phyloP scores from a whole-genome alignment of 306 rosid genomes.

The Boehmeria nivea region DNA sequence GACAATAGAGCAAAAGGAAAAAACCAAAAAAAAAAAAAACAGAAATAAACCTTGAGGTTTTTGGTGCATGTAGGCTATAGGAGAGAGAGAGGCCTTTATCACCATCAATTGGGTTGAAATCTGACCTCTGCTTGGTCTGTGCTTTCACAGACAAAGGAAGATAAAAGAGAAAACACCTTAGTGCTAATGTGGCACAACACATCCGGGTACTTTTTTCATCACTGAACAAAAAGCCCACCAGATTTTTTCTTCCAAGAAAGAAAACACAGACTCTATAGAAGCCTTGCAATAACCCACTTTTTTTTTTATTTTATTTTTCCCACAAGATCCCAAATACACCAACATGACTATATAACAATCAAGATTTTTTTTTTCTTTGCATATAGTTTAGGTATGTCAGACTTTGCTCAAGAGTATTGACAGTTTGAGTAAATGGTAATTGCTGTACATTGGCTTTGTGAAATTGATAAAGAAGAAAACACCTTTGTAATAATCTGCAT shows the following conservation, averaged over 20 bases:
- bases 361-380: no score
- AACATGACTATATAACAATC: no score
- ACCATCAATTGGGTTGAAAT: conserved; percentile 42
- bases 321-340: conserved; percentile 2
- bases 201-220: no score
- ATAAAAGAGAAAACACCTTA: conserved; percentile 32
- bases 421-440: no score
- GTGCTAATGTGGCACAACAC: no score
- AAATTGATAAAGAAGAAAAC: no score
- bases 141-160: conserved; percentile 55
- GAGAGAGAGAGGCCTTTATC: conserved; percentile 14
- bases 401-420: no score
- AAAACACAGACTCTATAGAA: conserved; percentile 11
- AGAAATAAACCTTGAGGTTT: background rate
- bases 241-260: no score
- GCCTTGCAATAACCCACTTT: conserved; percentile 25
- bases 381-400: no score
- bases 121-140: conserved; percentile 40
- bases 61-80: background rate
- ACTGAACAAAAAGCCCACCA: no score
- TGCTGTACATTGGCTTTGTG: no score
- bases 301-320: conserved; percentile 13
- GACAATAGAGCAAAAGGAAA: conserved; percentile 15
- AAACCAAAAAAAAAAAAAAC: background rate
- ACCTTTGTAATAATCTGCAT: no score